Evolutionary conservation across 2,329 filamentous ascomycete genomes (phyloP), one percentile per base, ranked within the genome.

Genomic region (Aulographum hederae): DNA sequence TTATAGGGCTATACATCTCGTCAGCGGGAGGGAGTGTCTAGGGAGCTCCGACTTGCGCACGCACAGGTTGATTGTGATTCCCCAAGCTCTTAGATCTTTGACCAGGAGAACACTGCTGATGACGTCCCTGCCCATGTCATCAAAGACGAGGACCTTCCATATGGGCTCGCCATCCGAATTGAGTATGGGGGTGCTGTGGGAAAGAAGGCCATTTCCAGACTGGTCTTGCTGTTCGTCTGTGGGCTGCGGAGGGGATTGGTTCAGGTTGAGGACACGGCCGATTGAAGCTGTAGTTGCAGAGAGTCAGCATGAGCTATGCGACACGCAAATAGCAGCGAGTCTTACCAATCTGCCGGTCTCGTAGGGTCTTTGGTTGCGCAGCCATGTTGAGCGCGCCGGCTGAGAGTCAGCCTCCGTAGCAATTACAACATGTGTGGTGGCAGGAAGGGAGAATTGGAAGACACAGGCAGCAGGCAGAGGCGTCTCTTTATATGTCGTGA

Each of bases 21-120:
- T 30, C 33, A 38, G 30, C 16, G 13, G 13, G 15, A n/a, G 28
- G 10, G 17, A 3, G 4, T 10, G 15, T 5, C 17, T 29, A 6
- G 12, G 20, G 21, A 32, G 18, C 18, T 28, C 20, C 30, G 11
- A n/a, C 10, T 12, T 39, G 51, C 65, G 37, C 67, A 89, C 81
- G 92, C 67, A 91, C 81, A 93, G 72, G 57, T 94, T 82, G 65
- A 93, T 89, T 25, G 84, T 95, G 33, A 95, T 79, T n/a, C 91
- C 89, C 71, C 89, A 84, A 38, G 78, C 71, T 39, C 91, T 69
- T 48, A 98, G 61, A 56, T 98, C 89, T 48, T 84, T 93, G 39
- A 98, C 89, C 36, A 85, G 70, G 40, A 98, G 63, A 2, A 98
- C 85, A 47, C 85, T 94, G 60, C 84, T 94, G 47, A 98, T 94